phyloP scores from a whole-genome alignment of 306 rosid species.

The Vachellia collinsii region DNA sequence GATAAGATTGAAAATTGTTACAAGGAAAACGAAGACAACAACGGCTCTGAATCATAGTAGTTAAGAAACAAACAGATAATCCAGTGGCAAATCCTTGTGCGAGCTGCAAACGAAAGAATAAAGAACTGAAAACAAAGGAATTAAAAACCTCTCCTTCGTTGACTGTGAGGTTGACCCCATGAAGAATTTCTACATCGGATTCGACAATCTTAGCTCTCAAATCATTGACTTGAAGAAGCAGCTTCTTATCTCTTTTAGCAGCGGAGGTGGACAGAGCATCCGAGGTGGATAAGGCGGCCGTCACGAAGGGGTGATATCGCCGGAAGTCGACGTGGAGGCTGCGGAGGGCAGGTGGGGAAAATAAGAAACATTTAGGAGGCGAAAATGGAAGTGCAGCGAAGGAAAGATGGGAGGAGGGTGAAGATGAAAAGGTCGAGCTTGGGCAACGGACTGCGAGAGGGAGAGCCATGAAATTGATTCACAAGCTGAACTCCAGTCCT shows the following conservation, averaged over 20 bases:
- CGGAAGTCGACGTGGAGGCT: conserved; percentile 32
- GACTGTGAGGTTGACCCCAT: conserved; percentile 75
- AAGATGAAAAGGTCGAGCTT: not conserved
- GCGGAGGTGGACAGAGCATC: conserved; percentile 7
- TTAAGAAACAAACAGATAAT: not conserved
- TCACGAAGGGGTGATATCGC: conserved; percentile 9
- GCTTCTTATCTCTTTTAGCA: conserved; percentile 24
- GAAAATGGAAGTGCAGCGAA: not conserved
- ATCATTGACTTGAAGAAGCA: conserved; percentile 75
- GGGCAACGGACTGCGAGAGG: not conserved
- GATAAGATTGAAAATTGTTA: not conserved
- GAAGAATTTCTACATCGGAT: conserved; percentile 65
- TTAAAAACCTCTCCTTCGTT: conserved; percentile 69
- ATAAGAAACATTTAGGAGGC: conserved; percentile 23
- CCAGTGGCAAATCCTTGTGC: not conserved
- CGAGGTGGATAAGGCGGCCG: conserved; percentile 42
- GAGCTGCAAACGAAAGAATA: not conserved
- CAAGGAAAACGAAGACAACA: not conserved
- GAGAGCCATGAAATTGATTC: not conserved
- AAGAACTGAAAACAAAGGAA: too few relatives aligned
- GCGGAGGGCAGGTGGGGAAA: conserved; percentile 29
- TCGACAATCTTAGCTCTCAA: conserved; percentile 76
- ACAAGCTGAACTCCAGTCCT: not conserved
- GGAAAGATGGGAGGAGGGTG: not conserved
- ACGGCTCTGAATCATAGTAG: not conserved